Percentiles rank a stretch among this genome's conserved stretches.
phyloP scores from a whole-genome alignment of 768 basidiomycete species.

The Auricularia auricula-judae region DNA sequence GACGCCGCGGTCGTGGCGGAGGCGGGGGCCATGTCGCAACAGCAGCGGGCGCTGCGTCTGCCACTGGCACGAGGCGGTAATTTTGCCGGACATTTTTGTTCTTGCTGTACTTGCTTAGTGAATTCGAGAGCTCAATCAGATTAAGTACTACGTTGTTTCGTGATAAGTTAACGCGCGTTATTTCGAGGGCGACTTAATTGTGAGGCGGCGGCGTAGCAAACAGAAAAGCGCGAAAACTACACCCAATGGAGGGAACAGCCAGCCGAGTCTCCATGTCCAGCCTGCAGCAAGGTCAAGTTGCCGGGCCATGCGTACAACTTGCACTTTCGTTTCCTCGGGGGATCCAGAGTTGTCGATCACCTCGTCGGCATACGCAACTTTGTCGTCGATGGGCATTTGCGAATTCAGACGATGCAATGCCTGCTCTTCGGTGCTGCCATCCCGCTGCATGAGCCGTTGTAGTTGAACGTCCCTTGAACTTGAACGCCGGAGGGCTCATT shows the following conservation, averaged over 20 bases:
- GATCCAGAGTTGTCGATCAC: constrained; percentile 87
- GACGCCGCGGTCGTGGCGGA: constrained; percentile 26
- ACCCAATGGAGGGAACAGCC: constrained; percentile 33
- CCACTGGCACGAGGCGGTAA: background rate
- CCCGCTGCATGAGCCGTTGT: constrained; percentile 68
- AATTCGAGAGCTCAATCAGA: background rate
- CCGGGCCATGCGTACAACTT: constrained; percentile 35
- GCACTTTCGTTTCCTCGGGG: constrained; percentile 47
- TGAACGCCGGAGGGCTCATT: background rate
- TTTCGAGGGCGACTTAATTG: background rate
- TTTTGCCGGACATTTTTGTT: background rate
- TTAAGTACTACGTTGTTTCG: background rate
- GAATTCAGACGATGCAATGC: constrained; percentile 67
- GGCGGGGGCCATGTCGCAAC: constrained; percentile 12
- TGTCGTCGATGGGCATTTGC: constrained; percentile 70
- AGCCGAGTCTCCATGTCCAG: constrained; percentile 35
- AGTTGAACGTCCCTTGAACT: constrained; percentile 81
- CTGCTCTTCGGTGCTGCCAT: constrained; percentile 50
- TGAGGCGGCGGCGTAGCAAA: background rate
- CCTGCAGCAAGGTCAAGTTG: constrained; percentile 25
- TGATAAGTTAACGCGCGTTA: background rate
- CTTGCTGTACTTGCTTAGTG: background rate
- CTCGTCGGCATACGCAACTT: constrained; percentile 73
- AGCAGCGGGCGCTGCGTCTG: background rate
- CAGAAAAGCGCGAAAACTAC: constrained; percentile 12